Base-by-base conservation (phyloP, 1,284 basidiomycete species). In the Schizophyllum commune region DNA sequence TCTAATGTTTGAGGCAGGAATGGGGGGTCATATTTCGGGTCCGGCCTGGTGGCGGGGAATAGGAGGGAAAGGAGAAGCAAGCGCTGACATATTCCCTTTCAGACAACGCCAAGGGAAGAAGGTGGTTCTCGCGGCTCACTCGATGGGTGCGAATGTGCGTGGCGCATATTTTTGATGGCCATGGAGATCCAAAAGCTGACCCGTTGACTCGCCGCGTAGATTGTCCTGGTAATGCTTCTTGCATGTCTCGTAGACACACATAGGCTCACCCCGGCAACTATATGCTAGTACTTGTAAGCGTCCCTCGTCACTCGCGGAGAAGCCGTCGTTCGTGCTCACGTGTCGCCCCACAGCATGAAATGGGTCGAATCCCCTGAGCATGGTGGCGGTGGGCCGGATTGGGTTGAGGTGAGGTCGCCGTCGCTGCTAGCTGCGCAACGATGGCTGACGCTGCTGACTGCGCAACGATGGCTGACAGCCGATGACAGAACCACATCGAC, bases 361-460 rank as follows among this genome's bases (percentile, higher is more conserved):
- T 98, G 96, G 97, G 95, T 97, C 0, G 97, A 99, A 74, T 89
- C 93, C 0, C 83, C 89, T 19, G 74, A 79, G 56, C 90, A 90
- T 67, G 96, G 96, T 4, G 85, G 86, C 3, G 96, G 94, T 17
- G 97, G 96, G 1, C 77, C 86, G 1, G 77, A 83, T 33, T 99
- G 97, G 97, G 93, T 97, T 17, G 96, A 98, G 79, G 90, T 90
- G 62, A 59, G 34, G 34, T 39, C 13, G 34, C 34, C 34, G 34
- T 39, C 6, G 34, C n/a, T n/a, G n/a, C n/a, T n/a, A n/a, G n/a
- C n/a, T n/a, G n/a, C n/a, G n/a, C n/a, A n/a, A n/a, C n/a, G n/a
- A n/a, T n/a, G n/a, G n/a, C n/a, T n/a, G n/a, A n/a, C n/a, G n/a
- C n/a, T n/a, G n/a, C n/a, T n/a, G n/a, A n/a, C n/a, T n/a, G n/a